These are phyloP conservation scores for Hypoxylon lienhwacheense DNA, from an alignment of 495 filamentous ascomycete species.

Conservation along the genomic window DNA sequence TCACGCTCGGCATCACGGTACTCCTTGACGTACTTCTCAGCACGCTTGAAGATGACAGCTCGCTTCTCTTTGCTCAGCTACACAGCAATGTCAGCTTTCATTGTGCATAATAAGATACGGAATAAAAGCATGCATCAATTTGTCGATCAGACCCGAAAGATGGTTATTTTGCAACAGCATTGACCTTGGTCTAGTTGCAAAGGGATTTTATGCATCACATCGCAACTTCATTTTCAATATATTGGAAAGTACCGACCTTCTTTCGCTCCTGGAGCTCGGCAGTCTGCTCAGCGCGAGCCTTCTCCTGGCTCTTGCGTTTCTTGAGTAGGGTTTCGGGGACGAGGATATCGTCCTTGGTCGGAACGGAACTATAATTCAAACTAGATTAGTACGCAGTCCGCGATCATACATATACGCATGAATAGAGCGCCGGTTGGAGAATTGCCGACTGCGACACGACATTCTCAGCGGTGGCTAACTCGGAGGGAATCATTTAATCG, in stretches of 20 bases:
- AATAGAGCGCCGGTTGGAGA: constrained; percentile 83
- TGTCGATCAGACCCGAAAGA: constrained; percentile 98
- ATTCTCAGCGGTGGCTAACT: constrained; percentile 87
- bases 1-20: constrained; percentile 98
- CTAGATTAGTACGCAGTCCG: constrained; percentile 70
- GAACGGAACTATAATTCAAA: constrained; percentile 67
- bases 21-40: constrained; percentile 98
- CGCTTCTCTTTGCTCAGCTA: constrained; percentile 98
- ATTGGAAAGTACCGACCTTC: constrained; percentile 66
- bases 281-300: constrained; percentile 83
- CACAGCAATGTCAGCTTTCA: constrained; percentile 12
- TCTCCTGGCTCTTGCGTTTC: constrained; percentile 99
- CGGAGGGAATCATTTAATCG: constrained; percentile 78
- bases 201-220: constrained; percentile 67
- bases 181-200: constrained; percentile 90
- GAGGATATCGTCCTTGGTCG: constrained; percentile 88
- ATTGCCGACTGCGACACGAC: constrained; percentile 80
- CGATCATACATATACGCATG: constrained; percentile 55
- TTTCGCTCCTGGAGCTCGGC: constrained; percentile 82
- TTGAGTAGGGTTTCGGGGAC: constrained; percentile 98
- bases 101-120: constrained; percentile 31
- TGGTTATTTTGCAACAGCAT: constrained; percentile 98
- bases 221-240: constrained; percentile 28
- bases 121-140: constrained; percentile 26
- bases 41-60: constrained; percentile 97